These are phyloP conservation scores for Phytophthora syringae DNA, from an alignment of 352 stramenopile species.

Conservation along the genomic window DNA sequence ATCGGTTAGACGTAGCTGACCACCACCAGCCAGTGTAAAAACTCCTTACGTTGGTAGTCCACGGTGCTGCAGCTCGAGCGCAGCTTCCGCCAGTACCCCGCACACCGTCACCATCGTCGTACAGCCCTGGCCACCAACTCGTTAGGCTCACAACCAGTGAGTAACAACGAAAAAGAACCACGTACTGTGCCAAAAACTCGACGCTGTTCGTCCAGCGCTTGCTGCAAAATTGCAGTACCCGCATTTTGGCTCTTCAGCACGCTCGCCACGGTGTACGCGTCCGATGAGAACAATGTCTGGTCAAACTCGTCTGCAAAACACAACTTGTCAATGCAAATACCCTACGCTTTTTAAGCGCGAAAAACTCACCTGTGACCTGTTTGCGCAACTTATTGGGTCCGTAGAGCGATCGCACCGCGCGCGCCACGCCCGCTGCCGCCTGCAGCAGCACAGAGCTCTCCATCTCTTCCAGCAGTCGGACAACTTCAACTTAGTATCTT, in stretches of 20 bases:
- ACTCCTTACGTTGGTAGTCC: constrained; percentile 18
- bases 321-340: background rate
- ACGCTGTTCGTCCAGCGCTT: constrained; percentile 31
- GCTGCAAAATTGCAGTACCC: constrained; percentile 31
- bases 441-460: constrained; percentile 21
- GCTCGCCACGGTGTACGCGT: constrained; percentile 29
- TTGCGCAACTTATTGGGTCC: constrained; percentile 37
- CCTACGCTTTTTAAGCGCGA: background rate
- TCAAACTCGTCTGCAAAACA: constrained; percentile 22
- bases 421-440: constrained; percentile 23
- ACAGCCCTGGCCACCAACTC: constrained; percentile 21
- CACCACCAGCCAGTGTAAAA: too few species aligned
- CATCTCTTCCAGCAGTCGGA: constrained; percentile 13
- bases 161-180: background rate
- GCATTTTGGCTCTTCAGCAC: constrained; percentile 33
- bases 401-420: constrained; percentile 31
- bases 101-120: constrained; percentile 28
- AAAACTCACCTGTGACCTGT: constrained; percentile 21
- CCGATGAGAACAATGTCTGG: constrained; percentile 29
- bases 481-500: constrained; percentile 32
- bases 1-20: background rate
- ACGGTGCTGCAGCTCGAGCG: constrained; percentile 18
- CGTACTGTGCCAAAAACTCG: constrained; percentile 27
- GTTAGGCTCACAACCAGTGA: background rate
- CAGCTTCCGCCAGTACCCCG: constrained; percentile 25